Conservation (phyloP, 2,329 filamentous ascomycete species). For the Botrytis medusae region DNA sequence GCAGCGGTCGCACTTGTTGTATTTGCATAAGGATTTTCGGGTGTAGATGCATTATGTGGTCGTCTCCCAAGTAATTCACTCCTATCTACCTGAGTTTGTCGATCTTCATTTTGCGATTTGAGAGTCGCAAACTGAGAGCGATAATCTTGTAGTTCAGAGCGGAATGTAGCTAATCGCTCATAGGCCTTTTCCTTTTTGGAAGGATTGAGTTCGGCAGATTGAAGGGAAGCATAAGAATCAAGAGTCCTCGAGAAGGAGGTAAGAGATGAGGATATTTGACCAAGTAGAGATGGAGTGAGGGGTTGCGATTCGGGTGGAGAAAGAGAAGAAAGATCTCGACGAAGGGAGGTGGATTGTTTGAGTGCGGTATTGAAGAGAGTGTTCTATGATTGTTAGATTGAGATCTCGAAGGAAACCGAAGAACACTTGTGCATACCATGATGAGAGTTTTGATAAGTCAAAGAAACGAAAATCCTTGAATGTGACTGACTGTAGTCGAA, state of each 20-base stretch:
- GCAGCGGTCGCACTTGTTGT: constrained; percentile 38
- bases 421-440: neutral
- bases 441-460: neutral
- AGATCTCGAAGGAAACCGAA: too few relatives aligned
- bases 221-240: constrained; percentile 85
- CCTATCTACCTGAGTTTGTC: constrained; percentile 63
- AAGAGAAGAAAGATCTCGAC: constrained; percentile 72
- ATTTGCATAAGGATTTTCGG: constrained; percentile 90
- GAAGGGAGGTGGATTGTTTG: constrained; percentile 79
- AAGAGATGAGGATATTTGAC: constrained; percentile 75
- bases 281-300: constrained; percentile 61
- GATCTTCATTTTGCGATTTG: constrained; percentile 75
- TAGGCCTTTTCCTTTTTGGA: constrained; percentile 90
- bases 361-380: constrained; percentile 82
- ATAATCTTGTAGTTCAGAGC: constrained; percentile 77
- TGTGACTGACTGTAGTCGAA: neutral
- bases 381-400: constrained; percentile 55
- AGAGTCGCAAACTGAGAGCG: constrained; percentile 74
- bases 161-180: constrained; percentile 83
- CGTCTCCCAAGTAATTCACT: constrained; percentile 82
- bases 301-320: constrained; percentile 51
- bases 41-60: constrained; percentile 76
- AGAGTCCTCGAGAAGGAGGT: constrained; percentile 83
- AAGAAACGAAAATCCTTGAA: neutral
- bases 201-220: constrained; percentile 83